phyloP scores from a whole-genome alignment of 768 basidiomycete genomes.

The Mycena galopus region DNA sequence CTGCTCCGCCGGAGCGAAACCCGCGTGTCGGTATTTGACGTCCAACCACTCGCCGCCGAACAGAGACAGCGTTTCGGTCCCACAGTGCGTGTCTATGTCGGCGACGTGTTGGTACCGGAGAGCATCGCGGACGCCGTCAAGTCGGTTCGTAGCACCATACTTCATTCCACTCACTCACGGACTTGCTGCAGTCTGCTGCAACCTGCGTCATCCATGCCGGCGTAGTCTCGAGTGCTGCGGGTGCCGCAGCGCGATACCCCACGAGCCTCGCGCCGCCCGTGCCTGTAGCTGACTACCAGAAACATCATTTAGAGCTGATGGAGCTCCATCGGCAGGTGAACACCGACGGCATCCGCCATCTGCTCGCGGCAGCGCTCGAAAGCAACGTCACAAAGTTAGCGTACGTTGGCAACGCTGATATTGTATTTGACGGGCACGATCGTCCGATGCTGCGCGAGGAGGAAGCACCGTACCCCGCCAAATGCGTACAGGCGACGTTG shows the following conservation, averaged over 20 bases:
- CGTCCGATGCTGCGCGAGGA: slow-evolving; percentile 20
- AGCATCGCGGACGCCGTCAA: slow-evolving; percentile 52
- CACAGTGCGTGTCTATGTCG: slow-evolving; percentile 54
- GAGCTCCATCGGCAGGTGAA: not conserved
- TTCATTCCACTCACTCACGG: not conserved
- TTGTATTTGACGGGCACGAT: slow-evolving; percentile 12
- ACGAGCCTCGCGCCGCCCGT: not conserved
- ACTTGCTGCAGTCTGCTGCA: slow-evolving; percentile 45
- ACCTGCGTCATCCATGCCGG: slow-evolving; percentile 68
- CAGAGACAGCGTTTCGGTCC: slow-evolving; percentile 48
- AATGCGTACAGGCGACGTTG: not conserved
- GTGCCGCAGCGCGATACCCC: slow-evolving; percentile 45
- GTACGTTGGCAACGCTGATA: slow-evolving; percentile 12
- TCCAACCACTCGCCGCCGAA: slow-evolving; percentile 46
- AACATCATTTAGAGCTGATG: not conserved
- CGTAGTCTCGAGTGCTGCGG: slow-evolving; percentile 52
- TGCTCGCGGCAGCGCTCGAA: slow-evolving; percentile 14
- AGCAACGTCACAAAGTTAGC: slow-evolving; percentile 11
- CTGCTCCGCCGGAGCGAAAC: slow-evolving; percentile 55
- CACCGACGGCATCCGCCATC: slow-evolving; percentile 16
- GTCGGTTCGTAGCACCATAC: slow-evolving; percentile 45
- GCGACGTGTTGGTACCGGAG: slow-evolving; percentile 56
- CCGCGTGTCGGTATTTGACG: slow-evolving; percentile 60
- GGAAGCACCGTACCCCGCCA: not conserved
- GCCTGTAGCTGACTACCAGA: slow-evolving; percentile 54